Conservation (phyloP, 2,329 filamentous ascomycete genomes). For the Taxawa tesnikishii region DNA sequence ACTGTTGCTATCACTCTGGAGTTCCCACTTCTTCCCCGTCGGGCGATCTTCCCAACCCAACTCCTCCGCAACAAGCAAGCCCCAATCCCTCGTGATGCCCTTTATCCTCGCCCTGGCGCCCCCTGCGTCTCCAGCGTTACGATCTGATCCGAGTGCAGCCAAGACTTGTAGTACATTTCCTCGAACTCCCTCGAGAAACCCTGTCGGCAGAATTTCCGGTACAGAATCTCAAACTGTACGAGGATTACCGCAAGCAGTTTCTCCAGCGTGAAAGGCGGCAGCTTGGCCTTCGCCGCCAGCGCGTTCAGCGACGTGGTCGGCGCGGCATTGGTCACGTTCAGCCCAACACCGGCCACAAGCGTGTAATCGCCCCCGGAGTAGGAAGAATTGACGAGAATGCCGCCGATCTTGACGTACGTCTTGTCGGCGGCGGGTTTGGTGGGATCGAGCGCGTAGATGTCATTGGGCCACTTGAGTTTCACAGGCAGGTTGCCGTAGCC, state of each 20-base stretch:
- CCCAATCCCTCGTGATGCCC: conserved; percentile 88
- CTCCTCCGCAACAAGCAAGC: conserved; percentile 75
- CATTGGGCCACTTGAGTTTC: conserved; percentile 95
- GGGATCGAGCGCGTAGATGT: conserved; percentile 46
- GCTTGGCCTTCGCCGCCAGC: conserved; percentile 39
- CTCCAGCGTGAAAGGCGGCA: conserved; percentile 57
- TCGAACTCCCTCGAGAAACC: conserved; percentile 70
- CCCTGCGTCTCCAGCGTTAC: conserved; percentile 71
- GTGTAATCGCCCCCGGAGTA: conserved; percentile 73
- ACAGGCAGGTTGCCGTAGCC: conserved; percentile 68
- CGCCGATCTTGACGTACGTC: conserved; percentile 75
- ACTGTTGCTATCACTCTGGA: conserved; percentile 96
- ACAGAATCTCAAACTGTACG: conserved; percentile 64
- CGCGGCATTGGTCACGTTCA: conserved; percentile 73
- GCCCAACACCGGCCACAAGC: conserved; percentile 66
- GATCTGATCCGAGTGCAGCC: conserved; percentile 63
- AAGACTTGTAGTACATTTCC: conserved; percentile 63
- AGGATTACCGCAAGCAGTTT: conserved; percentile 72
- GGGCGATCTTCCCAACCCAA: conserved; percentile 56
- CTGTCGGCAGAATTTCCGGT: conserved; percentile 57
- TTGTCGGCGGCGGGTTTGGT: conserved; percentile 2
- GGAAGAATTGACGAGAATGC: conserved; percentile 80
- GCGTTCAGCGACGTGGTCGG: conserved; percentile 81
- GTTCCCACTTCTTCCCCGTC: conserved; percentile 66
- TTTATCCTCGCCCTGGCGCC: conserved; percentile 64